Percentiles rank a stretch among this genome's conserved stretches.
Conservation (phyloP, 1,139 yeast genomes). For the Sugiyamaella grinbergsii region DNA sequence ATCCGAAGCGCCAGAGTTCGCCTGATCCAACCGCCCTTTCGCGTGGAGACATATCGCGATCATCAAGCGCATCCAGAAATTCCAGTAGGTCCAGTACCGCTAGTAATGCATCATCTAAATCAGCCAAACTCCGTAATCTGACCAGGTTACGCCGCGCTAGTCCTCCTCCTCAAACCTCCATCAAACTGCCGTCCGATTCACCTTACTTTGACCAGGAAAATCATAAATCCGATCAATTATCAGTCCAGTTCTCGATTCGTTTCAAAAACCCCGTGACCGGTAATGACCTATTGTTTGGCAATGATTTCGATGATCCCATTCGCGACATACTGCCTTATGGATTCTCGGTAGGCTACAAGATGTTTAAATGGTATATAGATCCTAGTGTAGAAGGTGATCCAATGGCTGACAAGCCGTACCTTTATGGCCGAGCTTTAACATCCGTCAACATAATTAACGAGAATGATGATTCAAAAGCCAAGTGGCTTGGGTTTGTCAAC, state of each 20-base stretch:
- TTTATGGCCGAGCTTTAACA: constrained; percentile 63
- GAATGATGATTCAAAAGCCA: constrained; percentile 10
- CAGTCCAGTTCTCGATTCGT: constrained; percentile 37
- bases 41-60: constrained; percentile 1
- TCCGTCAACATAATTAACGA: constrained; percentile 51
- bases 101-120: not conserved
- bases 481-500: constrained; percentile 21
- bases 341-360: constrained; percentile 52
- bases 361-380: constrained; percentile 53
- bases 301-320: constrained; percentile 65
- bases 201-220: constrained; percentile 33
- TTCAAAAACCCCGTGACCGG: constrained; percentile 51
- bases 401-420: constrained; percentile 58
- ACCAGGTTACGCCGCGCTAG: not conserved
- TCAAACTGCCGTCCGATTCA: not conserved
- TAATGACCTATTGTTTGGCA: constrained; percentile 61
- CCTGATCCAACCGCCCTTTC: no score
- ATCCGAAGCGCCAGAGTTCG: no score
- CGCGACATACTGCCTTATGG: constrained; percentile 65
- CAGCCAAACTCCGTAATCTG: not conserved
- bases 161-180: not conserved
- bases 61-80: constrained; percentile 4
- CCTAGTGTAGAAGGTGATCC: constrained; percentile 67
- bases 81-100: not conserved
- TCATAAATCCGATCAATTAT: constrained; percentile 36